Evolutionary conservation across 2,329 filamentous ascomycete species (phyloP).

Genomic region (Grosmannia huntii): DNA sequence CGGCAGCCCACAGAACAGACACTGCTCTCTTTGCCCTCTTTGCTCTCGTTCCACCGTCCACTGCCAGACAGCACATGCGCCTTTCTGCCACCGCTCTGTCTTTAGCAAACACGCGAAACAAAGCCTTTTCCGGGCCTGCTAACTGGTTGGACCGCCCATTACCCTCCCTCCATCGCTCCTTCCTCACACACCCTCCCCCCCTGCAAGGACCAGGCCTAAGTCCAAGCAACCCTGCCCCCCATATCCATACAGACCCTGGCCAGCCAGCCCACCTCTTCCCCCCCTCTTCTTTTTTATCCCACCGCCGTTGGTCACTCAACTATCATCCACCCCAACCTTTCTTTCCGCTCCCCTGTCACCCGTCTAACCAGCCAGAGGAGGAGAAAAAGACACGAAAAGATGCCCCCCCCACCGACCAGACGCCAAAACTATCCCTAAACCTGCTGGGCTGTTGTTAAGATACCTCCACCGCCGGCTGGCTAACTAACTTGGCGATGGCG

Average conservation of each 20-base stretch:
- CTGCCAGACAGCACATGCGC: no score
- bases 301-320: not conserved
- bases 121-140: not conserved
- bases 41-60: no score
- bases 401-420: not conserved
- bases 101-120: not conserved
- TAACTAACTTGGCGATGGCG: not conserved
- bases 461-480: not conserved
- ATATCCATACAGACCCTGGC: not conserved
- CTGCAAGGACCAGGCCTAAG: conserved; percentile 3
- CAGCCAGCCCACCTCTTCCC: not conserved
- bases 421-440: conserved; percentile 1
- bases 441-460: not conserved
- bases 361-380: conserved; percentile 1
- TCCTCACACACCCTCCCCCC: conserved; percentile 2
- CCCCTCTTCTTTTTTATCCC: not conserved
- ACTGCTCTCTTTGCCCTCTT: not conserved
- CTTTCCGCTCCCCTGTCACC: not conserved
- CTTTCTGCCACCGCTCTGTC: not conserved
- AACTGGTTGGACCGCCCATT: conserved; percentile 4
- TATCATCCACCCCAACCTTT: conserved; percentile 7
- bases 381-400: not conserved
- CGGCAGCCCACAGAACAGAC: not conserved
- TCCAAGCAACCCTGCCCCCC: not conserved
- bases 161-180: conserved; percentile 2